Evolutionary conservation across 176 grass and related monocot species (phyloP).

Genomic region (Leersia perrieri): DNA sequence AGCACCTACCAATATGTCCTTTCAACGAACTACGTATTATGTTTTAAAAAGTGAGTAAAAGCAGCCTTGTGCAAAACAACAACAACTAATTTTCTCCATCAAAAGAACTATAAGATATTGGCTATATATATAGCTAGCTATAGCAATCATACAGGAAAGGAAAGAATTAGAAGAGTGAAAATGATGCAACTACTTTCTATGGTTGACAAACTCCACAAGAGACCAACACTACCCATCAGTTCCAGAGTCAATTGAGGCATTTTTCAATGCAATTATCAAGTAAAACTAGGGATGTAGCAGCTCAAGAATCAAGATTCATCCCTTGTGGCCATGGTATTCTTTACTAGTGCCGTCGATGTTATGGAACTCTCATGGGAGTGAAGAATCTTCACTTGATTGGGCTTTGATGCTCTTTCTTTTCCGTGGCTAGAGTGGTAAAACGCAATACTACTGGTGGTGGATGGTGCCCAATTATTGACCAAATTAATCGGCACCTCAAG

Average conservation of each 20-base stretch:
- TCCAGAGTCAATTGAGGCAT: conserved; percentile 6
- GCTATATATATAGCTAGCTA: neutral
- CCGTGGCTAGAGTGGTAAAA: neutral
- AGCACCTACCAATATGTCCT: neutral
- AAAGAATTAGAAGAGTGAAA: neutral
- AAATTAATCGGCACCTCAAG: neutral
- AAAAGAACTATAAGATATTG: neutral
- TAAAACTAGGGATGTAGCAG: neutral
- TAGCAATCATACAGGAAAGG: neutral
- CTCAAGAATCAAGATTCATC: neutral
- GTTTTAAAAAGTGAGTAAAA: too few relatives aligned
- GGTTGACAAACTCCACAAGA: neutral
- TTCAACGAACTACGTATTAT: too few relatives aligned
- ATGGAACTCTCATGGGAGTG: neutral
- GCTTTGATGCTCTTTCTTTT: neutral
- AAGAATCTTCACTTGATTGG: conserved; percentile 4
- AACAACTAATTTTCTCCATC: neutral
- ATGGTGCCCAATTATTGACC: neutral
- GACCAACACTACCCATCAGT: neutral
- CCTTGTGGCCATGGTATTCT: neutral
- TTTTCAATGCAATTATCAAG: neutral
- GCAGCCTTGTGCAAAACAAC: neutral
- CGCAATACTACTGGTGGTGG: neutral
- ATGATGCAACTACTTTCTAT: neutral
- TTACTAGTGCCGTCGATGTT: neutral